Evolutionary conservation across 2,329 filamentous ascomycete species (phyloP).

Genomic region (Cladosporium oxysporum): DNA sequence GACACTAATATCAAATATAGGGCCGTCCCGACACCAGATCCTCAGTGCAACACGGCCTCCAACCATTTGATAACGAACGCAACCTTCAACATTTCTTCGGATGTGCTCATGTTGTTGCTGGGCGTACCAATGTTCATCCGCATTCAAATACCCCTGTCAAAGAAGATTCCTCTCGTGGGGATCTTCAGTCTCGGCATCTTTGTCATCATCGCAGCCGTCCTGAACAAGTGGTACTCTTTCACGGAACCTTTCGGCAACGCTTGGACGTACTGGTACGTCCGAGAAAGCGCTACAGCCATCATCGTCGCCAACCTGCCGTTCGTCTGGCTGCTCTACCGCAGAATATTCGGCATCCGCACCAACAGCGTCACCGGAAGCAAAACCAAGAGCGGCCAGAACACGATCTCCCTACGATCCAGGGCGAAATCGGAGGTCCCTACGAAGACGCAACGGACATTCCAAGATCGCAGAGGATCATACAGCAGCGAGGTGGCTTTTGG

Average conservation of each 20-base stretch:
- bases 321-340: conserved; percentile 59
- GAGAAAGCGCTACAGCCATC: conserved; percentile 60
- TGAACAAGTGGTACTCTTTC: conserved; percentile 67
- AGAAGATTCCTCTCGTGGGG: conserved; percentile 56
- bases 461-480: neutral
- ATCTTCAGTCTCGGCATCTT: conserved; percentile 61
- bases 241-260: conserved; percentile 56
- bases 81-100: conserved; percentile 48
- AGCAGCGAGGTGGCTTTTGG: conserved; percentile 7
- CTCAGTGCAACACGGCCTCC: conserved; percentile 44
- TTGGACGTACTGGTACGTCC: conserved; percentile 63
- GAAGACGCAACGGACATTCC: neutral
- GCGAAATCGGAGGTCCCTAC: neutral
- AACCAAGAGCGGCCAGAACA: neutral
- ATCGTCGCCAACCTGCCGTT: conserved; percentile 63
- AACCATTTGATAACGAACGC: conserved; percentile 43
- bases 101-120: conserved; percentile 47
- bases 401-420: conserved; percentile 11
- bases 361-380: conserved; percentile 12
- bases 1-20: conserved; percentile 2
- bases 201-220: conserved; percentile 57
- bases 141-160: conserved; percentile 45
- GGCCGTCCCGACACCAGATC: conserved; percentile 32
- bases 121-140: conserved; percentile 49
- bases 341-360: conserved; percentile 21